Evolutionary conservation across 2,329 filamentous ascomycete species (phyloP).

Genomic region (Dryadomyces quercivorus): DNA sequence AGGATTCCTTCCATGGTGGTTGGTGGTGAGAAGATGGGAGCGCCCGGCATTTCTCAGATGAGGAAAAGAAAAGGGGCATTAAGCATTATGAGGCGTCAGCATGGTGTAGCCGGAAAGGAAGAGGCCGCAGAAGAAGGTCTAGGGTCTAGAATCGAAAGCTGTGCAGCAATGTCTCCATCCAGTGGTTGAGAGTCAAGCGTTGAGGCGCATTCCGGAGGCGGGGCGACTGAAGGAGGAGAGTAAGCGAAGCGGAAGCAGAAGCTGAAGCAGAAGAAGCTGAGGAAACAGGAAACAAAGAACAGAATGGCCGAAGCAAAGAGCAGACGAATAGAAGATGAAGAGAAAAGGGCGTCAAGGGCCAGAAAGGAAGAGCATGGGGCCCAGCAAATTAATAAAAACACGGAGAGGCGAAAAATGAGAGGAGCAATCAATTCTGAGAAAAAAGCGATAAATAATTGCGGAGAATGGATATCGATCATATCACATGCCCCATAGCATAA

Average conservation of each 20-base stretch:
- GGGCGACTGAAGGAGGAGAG: no score
- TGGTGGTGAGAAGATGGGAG: background rate
- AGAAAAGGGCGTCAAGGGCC: background rate
- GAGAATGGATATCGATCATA: background rate
- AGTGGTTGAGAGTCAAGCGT: no score
- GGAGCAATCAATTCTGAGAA: background rate
- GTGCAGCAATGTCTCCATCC: background rate
- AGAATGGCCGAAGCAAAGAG: no score
- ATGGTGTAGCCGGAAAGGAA: slow-evolving; percentile 4
- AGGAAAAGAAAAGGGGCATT: slow-evolving; percentile 1
- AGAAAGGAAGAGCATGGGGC: background rate
- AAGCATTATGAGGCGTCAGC: slow-evolving; percentile 3
- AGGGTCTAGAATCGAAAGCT: background rate
- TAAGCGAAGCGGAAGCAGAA: no score
- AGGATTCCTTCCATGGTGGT: slow-evolving; percentile 36
- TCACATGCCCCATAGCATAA: background rate
- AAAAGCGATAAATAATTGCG: background rate
- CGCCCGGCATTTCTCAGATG: slow-evolving; percentile 1
- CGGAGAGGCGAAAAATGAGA: background rate
- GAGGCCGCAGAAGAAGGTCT: no score
- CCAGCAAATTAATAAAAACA: background rate
- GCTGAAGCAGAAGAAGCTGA: no score
- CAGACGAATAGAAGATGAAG: background rate
- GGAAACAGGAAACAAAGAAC: no score
- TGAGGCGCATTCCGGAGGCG: no score